Base-by-base conservation (phyloP, 805 yeast genomes). In the Priceomyces castillae region DNA sequence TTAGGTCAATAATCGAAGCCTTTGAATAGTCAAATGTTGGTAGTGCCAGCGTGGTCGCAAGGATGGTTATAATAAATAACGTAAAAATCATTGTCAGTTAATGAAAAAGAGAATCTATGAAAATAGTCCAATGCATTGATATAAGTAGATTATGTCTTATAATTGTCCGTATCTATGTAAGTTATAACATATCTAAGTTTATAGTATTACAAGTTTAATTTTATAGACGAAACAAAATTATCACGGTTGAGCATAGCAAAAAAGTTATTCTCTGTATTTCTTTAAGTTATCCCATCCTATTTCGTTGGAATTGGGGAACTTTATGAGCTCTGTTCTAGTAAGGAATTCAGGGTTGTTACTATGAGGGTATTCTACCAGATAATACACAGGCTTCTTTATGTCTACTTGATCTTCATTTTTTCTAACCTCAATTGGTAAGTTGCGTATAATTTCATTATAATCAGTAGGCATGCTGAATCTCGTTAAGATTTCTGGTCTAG, bases 271-370 rank as follows among this genome's bases (percentile, higher is more conserved):
- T 34, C 48, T 50, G 51, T 60, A 71, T 51, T 67, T 68, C 41
- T 62, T 57, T 37, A 71, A 50, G 45, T 71, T 71, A 43, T 69
- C 76, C 76, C 76, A 71, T 2, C 68, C 76, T 34, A 71, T 42
- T 11, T 66, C 53, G 46, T 71, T 71, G 30, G 72, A 65, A 50
- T 71, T 71, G 2, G 76, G 76, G 33, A 71, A 58, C 52, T 68
- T 69, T 14, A 71, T 52, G 11, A 71, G 57, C 46, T 71, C 76
- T 26, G 69, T 52, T 46, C 62, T 66, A 38, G 62, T 67, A 39
- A 69, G 56, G 9, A 58, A 38, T 37, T 67, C 69, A 0, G 74
- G 66, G 35, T 64, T 61, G 16, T 48, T 47, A 7, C 49, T 42
- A 39, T 67, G 71, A 1, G 70, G 59, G 41, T 57, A 57, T 16